Evolutionary conservation across 2,329 filamentous ascomycete species (phyloP), one percentile per base, ranked within the genome.

Genomic region (Chalara sp.): DNA sequence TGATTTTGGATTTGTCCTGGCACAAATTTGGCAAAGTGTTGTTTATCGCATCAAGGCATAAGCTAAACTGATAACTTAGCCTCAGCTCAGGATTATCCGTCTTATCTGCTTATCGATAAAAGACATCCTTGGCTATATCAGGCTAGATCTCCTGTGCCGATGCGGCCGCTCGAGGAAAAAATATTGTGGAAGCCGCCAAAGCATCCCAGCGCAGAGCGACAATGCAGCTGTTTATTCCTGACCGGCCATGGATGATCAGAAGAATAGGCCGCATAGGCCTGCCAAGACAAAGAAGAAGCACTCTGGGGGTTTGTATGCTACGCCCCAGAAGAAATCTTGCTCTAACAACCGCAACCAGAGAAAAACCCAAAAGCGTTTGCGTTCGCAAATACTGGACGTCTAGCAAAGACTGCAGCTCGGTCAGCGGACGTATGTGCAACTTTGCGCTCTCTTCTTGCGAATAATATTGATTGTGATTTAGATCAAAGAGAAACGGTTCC

Each of bases 401-500:
- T 67, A 6, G 63, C 63, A 48, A 67, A 67, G 55, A 55, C 60
- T 47, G 75, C 75, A 39, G 73, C 74, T 43, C 71, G 76, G 59
- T 76, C 76, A 43, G 73, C 77, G 59, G 76, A 78, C 71, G 75
- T 78, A 68, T 55, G 69, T 43, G 10, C 21, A 8, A 12, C 41
- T n/a, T 43, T 43, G 4, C 21, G 41, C 41, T 21, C 7, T 4
- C 2, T n/a, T 43, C 10, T 43, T n/a, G 12, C 21, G 21, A 39
- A 10, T 10, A 39, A 21, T 28, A 12, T 44, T 13, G 41, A 44
- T 10, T 12, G 28, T 39, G 28, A 44, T 43, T 7, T 47, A 91
- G 86, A 84, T 96, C 70, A 93, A 89, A 78, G 95, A 99, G 72
- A 96, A 95, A 72, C 83, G 92, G 53, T 78, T 97, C 39, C 95